Conservation (phyloP, 805 yeast genomes). For the Alloascoidea hylecoeti region DNA sequence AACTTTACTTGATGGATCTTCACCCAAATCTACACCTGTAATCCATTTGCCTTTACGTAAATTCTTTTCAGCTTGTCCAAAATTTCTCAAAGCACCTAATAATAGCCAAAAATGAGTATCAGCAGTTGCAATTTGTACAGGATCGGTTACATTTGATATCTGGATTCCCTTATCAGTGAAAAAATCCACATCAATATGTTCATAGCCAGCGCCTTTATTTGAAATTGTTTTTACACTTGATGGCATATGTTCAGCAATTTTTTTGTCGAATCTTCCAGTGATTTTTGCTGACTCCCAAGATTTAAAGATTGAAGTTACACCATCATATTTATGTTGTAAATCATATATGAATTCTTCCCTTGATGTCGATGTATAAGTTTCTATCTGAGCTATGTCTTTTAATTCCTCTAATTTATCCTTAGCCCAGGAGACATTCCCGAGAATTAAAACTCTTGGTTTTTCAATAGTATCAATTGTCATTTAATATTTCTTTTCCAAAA, state of each 20-base stretch:
- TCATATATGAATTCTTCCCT: constrained; percentile 26
- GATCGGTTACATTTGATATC: constrained; percentile 36
- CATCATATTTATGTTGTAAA: constrained; percentile 18
- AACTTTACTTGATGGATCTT: constrained; percentile 32
- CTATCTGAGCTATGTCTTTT: too few relatives aligned
- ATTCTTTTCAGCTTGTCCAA: constrained; percentile 24
- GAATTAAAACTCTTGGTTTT: constrained; percentile 50
- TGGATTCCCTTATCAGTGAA: constrained; percentile 27
- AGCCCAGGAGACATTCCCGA: constrained; percentile 50
- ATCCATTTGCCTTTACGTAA: constrained; percentile 32
- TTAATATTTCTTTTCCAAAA: too few relatives aligned
- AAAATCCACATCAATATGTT: constrained; percentile 29
- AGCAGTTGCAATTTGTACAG: constrained; percentile 42
- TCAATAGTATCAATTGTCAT: too few relatives aligned
- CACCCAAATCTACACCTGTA: constrained; percentile 27
- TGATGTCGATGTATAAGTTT: too few relatives aligned
- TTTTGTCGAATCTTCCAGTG: constrained; percentile 30
- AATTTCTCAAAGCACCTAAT: constrained; percentile 36
- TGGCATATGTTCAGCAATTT: constrained; percentile 23
- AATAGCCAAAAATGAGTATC: constrained; percentile 38
- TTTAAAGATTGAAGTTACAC: constrained; percentile 25
- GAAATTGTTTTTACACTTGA: constrained; percentile 25
- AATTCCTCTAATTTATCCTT: constrained; percentile 53
- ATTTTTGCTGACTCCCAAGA: constrained; percentile 23
- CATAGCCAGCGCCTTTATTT: constrained; percentile 48